These are phyloP conservation scores for Diplocarpon mali DNA, from an alignment of 2,329 filamentous ascomycete species.

Conservation along the genomic window DNA sequence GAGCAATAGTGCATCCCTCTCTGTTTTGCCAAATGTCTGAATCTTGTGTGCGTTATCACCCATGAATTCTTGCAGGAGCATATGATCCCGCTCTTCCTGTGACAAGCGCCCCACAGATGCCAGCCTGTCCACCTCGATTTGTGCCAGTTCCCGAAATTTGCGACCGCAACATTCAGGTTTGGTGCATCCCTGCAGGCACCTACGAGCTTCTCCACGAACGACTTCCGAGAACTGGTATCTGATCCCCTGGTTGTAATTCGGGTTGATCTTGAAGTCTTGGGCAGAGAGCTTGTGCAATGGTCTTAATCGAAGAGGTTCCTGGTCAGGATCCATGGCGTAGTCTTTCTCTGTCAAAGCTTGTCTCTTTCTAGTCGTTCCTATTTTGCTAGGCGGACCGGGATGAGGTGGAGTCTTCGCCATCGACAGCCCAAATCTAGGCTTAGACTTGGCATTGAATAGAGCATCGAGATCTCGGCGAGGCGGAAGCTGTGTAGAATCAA, in stretches of 20 bases:
- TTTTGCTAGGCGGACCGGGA: not conserved
- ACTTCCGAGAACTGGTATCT: slow-evolving; percentile 50
- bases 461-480: slow-evolving; percentile 1
- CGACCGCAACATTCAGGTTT: slow-evolving; percentile 42
- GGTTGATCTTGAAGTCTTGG: slow-evolving; percentile 55
- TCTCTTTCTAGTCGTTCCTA: not conserved
- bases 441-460: slow-evolving; percentile 1
- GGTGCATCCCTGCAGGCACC: slow-evolving; percentile 51
- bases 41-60: slow-evolving; percentile 46
- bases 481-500: not conserved
- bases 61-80: slow-evolving; percentile 44
- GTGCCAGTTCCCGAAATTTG: slow-evolving; percentile 24
- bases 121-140: slow-evolving; percentile 13
- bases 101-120: slow-evolving; percentile 13
- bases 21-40: slow-evolving; percentile 45
- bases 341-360: not conserved
- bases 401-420: not conserved
- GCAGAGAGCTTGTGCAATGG: slow-evolving; percentile 31
- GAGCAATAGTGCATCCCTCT: slow-evolving; percentile 57
- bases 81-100: slow-evolving; percentile 33
- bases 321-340: slow-evolving; percentile 5
- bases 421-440: not conserved
- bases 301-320: slow-evolving; percentile 30
- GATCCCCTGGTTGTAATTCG: slow-evolving; percentile 44
- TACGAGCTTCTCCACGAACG: slow-evolving; percentile 46